Percentiles rank a stretch among this genome's conserved stretches.
Conservation (phyloP, 305 asterid species). For the Solanum hybrid region DNA sequence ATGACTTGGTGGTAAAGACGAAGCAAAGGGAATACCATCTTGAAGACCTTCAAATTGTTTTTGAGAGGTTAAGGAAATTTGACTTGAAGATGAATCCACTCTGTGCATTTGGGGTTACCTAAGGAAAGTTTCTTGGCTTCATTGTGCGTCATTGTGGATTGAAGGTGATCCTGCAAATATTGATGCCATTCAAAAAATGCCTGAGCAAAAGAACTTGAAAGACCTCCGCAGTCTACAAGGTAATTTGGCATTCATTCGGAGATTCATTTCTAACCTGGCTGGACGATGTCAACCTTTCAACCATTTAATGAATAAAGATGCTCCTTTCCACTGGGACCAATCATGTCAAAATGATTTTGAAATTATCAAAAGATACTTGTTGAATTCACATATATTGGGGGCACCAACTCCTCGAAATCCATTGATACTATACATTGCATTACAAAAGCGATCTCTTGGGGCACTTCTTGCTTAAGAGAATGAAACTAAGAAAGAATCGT, state of each 20-base stretch:
- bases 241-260: neutral
- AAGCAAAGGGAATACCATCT: neutral
- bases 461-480: neutral
- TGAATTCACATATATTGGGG: neutral
- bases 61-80: neutral
- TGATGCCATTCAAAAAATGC: neutral
- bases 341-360: neutral
- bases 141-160: neutral
- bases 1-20: neutral
- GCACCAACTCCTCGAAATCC: neutral
- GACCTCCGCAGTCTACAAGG: neutral
- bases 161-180: neutral
- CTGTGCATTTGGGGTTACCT: neutral
- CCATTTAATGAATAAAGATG: neutral
- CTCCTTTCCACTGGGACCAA: neutral
- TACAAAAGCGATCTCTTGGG: neutral
- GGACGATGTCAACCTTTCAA: neutral
- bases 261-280: neutral
- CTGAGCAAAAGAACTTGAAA: neutral
- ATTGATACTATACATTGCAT: neutral
- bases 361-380: neutral
- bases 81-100: neutral
- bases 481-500: neutral
- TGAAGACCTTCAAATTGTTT: neutral
- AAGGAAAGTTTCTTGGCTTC: neutral